Evolutionary conservation across 345 rosid genomes (phyloP), one percentile per base, ranked within the genome.

Genomic region (Lepidium aucheri): DNA sequence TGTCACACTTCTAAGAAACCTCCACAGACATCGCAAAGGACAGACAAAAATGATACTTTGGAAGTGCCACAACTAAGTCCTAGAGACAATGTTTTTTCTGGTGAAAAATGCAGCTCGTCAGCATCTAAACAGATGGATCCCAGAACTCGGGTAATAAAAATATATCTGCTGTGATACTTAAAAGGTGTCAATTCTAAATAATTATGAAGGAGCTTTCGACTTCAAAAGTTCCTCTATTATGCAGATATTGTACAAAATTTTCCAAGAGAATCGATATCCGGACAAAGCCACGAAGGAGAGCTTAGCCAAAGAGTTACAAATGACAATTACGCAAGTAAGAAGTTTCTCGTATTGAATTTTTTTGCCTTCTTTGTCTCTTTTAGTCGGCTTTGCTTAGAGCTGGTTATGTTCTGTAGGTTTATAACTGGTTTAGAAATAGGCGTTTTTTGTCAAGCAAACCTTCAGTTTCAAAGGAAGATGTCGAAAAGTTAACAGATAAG

Each of bases 371-470:
- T 34, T n/a, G 9, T 6, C 40, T 6, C 40, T 17, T 61, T n/a
- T 28, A 66, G 30, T 60, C 1, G 40, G 57, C 41, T 39, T 12
- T 5, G 39, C 47, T 38, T 50, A 34, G n/a, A 60, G 55, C 55
- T 51, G 44, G 18, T 58, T 63, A 15, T 64, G 36, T 34, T 47
- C 7, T 58, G 18, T 84, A 90, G 97, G 96, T 94, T 71, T 65
- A 26, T 56, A 90, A 82, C 67, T 94, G 99, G 99, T 90, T 94
- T 44, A 85, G 44, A 65, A 82, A 90, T 80, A 67, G 85, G 56
- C 96, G 99, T 11, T 60, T 79, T 40, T 45, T 81, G 0, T 59
- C 73, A 30, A 78, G 44, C 44, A 68, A 66, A 54, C 65, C 32
- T 16, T 35, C 11, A 12, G 68, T 55, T 65, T 52, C 75, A 39